These are phyloP conservation scores for Trichomonascaceae sp. DNA, from an alignment of 1,139 yeast genomes.

Conservation along the genomic window DNA sequence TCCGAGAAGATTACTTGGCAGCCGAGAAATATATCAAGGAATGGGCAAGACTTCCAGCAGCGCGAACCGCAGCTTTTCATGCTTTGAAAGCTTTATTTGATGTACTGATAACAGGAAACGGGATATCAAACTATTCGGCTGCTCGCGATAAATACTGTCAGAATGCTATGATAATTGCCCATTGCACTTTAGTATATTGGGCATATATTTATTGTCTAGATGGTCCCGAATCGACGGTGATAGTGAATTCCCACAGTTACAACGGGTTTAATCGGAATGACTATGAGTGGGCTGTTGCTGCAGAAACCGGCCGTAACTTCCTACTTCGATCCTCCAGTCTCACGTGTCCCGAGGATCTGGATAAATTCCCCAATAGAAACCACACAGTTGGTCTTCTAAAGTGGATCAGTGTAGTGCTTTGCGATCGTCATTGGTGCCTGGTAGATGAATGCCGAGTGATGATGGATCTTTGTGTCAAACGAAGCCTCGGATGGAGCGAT, in stretches of 20 bases:
- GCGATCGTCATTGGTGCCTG: constrained; percentile 20
- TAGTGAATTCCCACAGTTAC: constrained; percentile 10
- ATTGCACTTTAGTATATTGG: constrained; percentile 50
- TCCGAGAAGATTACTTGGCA: constrained; percentile 51
- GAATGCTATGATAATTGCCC: constrained; percentile 48
- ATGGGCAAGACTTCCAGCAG: constrained; percentile 24
- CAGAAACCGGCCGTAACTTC: constrained; percentile 16
- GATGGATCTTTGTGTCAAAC: constrained; percentile 22
- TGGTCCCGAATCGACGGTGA: constrained; percentile 48
- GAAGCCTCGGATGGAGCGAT: constrained; percentile 22
- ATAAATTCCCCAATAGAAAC: constrained; percentile 12
- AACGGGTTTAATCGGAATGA: constrained; percentile 7
- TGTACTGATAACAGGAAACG: constrained; percentile 9
- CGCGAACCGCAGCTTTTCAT: constrained; percentile 27
- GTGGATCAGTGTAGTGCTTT: constrained; percentile 20
- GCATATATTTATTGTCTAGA: constrained; percentile 44
- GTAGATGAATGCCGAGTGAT: constrained; percentile 17
- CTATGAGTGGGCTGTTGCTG: constrained; percentile 17
- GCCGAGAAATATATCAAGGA: constrained; percentile 29
- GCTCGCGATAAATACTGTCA: constrained; percentile 47
- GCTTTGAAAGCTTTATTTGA: constrained; percentile 14
- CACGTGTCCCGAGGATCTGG: constrained; percentile 12
- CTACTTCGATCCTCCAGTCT: constrained; percentile 11
- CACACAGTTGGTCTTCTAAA: constrained; percentile 17
- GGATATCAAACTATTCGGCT: constrained; percentile 36